Evolutionary conservation across 2,329 filamentous ascomycete species (phyloP).

Genomic region (Colletotrichum neosansevieriae): DNA sequence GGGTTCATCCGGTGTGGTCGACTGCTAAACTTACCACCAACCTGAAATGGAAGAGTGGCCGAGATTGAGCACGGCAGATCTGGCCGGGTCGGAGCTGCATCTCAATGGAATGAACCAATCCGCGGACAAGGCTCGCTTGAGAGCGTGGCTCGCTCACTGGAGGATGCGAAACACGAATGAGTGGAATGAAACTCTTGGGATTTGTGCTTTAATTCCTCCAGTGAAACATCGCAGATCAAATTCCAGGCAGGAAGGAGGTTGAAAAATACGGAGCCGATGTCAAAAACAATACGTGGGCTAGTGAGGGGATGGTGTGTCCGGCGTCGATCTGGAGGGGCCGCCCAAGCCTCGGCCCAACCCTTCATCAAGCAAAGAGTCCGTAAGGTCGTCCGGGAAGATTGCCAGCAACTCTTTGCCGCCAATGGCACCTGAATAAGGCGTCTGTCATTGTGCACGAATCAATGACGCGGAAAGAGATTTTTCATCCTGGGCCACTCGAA

Average conservation of each 20-base stretch:
- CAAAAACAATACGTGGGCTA: conserved; percentile 10
- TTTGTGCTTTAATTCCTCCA: conserved; percentile 33
- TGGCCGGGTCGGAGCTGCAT: conserved; percentile 28
- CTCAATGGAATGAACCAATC: conserved; percentile 33
- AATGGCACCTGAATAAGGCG: neutral
- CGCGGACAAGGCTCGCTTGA: neutral
- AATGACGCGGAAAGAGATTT: conserved; percentile 27
- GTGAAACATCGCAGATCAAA: conserved; percentile 23
- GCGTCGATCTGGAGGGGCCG: conserved; percentile 24
- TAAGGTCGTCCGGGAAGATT: neutral
- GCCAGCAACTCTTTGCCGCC: neutral
- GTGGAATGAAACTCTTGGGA: conserved; percentile 21
- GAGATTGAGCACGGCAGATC: conserved; percentile 37
- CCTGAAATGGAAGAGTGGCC: conserved; percentile 40
- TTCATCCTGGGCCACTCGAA: neutral
- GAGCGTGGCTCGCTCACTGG: conserved; percentile 21
- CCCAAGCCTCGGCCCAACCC: conserved; percentile 33
- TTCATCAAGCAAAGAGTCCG: conserved; percentile 16
- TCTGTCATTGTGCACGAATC: too few relatives aligned
- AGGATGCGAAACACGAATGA: neutral
- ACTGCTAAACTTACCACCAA: conserved; percentile 34
- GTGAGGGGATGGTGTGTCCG: conserved; percentile 12
- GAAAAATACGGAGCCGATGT: conserved; percentile 24
- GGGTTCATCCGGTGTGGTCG: conserved; percentile 37
- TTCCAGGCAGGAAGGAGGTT: conserved; percentile 26